Evolutionary conservation across 2,329 filamentous ascomycete genomes (phyloP).

Genomic region (Raffaelea deltoideospora): DNA sequence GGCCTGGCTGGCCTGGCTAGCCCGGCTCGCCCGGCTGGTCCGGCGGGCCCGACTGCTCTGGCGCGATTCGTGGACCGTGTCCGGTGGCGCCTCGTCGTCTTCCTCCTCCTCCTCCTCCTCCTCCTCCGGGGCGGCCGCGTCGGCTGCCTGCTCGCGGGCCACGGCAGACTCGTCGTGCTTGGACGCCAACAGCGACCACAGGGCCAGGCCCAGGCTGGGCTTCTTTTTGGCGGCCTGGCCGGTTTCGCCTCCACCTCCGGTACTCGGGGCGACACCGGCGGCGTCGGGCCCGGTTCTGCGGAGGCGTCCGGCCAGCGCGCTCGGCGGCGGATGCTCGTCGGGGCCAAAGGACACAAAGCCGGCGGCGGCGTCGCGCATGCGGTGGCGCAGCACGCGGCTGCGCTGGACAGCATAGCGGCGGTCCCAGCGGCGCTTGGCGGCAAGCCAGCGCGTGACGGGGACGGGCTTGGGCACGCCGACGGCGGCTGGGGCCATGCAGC

Average conservation of each 20-base stretch:
- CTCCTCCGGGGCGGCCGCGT: slow-evolving; percentile 8
- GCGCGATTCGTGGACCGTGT: slow-evolving; percentile 12
- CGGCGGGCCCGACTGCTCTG: too few species aligned
- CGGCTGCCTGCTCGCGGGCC: slow-evolving; percentile 37
- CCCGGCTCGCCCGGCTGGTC: slow-evolving; percentile 4
- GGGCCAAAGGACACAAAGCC: slow-evolving; percentile 57
- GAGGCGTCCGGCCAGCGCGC: slow-evolving; percentile 64
- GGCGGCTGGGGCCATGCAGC: slow-evolving; percentile 41
- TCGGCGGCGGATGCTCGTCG: slow-evolving; percentile 68
- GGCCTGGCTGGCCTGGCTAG: slow-evolving; percentile 18
- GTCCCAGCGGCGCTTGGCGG: slow-evolving; percentile 59
- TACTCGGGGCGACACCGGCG: background rate
- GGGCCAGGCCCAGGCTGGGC: slow-evolving; percentile 53
- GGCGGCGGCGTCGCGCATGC: slow-evolving; percentile 54
- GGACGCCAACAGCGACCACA: slow-evolving; percentile 82
- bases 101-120: slow-evolving; percentile 14
- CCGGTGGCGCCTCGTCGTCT: slow-evolving; percentile 10
- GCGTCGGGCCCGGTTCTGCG: slow-evolving; percentile 32
- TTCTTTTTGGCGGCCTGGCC: slow-evolving; percentile 32
- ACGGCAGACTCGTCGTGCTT: slow-evolving; percentile 74
- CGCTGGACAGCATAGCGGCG: slow-evolving; percentile 54
- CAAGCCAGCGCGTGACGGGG: slow-evolving; percentile 73
- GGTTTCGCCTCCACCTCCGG: too few species aligned
- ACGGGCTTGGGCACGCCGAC: slow-evolving; percentile 69
- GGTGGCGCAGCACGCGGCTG: slow-evolving; percentile 55